Conservation (phyloP, 306 rosid species). For the Gastrolobium villosum region DNA sequence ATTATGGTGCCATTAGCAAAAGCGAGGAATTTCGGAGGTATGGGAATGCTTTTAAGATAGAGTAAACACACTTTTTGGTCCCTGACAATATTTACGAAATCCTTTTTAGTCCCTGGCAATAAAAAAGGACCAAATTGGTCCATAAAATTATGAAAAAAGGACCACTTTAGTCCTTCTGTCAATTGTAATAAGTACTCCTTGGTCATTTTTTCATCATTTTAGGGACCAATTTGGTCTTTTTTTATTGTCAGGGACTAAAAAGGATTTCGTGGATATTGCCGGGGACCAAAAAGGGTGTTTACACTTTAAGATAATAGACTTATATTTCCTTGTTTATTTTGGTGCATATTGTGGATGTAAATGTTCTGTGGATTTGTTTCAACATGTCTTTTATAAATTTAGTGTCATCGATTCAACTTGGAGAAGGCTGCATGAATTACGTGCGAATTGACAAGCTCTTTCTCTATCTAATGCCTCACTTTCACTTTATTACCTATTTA, state of each 20-base stretch:
- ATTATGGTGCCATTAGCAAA: conserved; percentile 80
- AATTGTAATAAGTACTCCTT: too few species aligned
- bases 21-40: conserved; percentile 97
- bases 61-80: too few species aligned
- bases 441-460: neutral
- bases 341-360: neutral
- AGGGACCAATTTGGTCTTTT: too few species aligned
- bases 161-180: too few species aligned
- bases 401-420: neutral
- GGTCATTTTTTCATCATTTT: too few species aligned
- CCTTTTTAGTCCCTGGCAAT: too few species aligned
- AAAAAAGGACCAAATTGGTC: too few species aligned
- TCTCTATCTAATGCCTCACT: neutral
- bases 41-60: neutral
- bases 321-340: conserved; percentile 5
- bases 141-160: too few species aligned
- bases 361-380: neutral
- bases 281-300: too few species aligned
- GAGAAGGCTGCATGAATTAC: neutral
- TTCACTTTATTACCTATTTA: neutral
- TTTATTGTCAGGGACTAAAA: too few species aligned
- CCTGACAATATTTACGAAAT: too few species aligned
- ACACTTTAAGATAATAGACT: neutral
- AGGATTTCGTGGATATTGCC: too few species aligned
- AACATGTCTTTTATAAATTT: neutral